Evolutionary conservation across 139 green algal genomes (phyloP), one percentile per base, ranked within the genome.

Genomic region (Chlamydomonas asymmetrica): DNA sequence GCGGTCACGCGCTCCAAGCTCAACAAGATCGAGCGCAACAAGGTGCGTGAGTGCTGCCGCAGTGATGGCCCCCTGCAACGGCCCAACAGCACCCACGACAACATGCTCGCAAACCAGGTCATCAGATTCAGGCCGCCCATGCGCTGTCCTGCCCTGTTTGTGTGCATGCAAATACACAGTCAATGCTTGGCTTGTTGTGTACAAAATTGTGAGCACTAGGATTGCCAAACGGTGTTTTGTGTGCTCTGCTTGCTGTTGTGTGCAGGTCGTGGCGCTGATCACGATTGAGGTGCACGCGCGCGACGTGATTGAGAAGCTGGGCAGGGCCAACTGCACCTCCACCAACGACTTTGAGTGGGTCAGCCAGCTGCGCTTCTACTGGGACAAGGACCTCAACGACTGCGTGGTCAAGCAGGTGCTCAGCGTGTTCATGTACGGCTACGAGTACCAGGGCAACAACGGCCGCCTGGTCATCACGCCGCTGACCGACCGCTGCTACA

Each of bases 301-400:
- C 41, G 92, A 97, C 70, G 88, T 94, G 66, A 93, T 95, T 72
- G 90, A 95, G 59, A 93, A 94, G 85, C 86, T 97, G 39, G 66
- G 43, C 68, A 91, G 91, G 80, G 50, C 75, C 35, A 88, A 88
- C 69, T 91, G 84, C 81, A 85, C 73, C 5, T 77, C 63, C 6
- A 43, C 57, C 38, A 85, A 80, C 59, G 88, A 94, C 80, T 94
- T 95, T 76, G 87, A 93, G 77, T 95, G 91, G 91, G 82, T 91
- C 37, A 84, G 73, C 43, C 91, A 95, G 88, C 84, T 95, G 76
- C 84, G 91, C 49, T 94, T 93, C 82, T 95, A 95, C 84, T 95
- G 90, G 91, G 88, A 95, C 80, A 85, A 84, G 32, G 90, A 95
- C 49, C 66, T 73, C 49, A 92, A 92, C 75, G 90, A 97, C 73